phyloP scores from a whole-genome alignment of 129 eudicot genomes.

The Tanacetum coccineum region DNA sequence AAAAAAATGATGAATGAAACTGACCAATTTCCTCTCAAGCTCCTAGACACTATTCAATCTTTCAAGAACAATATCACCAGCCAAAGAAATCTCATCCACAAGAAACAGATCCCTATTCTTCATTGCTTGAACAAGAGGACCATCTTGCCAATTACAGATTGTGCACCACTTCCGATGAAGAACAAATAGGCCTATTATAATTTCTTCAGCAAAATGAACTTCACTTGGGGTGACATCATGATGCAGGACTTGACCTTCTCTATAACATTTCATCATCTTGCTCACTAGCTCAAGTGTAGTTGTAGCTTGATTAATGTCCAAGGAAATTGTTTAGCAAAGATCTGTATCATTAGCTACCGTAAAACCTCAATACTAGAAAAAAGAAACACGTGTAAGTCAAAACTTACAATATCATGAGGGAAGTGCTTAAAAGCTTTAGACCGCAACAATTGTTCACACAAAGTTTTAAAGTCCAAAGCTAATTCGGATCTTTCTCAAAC shows the following conservation, averaged over 20 bases:
- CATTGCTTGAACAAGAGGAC: conserved; percentile 96
- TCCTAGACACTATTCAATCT: conserved; percentile 93
- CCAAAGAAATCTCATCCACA: conserved; percentile 93
- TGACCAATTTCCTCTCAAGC: conserved; percentile 90
- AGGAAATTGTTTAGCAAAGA: conserved; percentile 44
- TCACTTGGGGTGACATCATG: conserved; percentile 51
- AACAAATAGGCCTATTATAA: conserved; percentile 29
- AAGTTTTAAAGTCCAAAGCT: conserved; percentile 46
- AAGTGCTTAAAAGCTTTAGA: conserved; percentile 49
- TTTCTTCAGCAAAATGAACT: conserved; percentile 36
- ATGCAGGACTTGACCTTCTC: conserved; percentile 36
- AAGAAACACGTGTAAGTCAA: not conserved
- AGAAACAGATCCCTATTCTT: conserved; percentile 81
- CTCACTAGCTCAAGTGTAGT: conserved; percentile 49
- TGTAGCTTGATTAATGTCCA: conserved; percentile 75
- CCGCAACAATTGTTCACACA: conserved; percentile 46
- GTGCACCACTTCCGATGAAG: conserved; percentile 75
- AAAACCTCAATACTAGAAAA: not conserved
- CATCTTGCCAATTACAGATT: conserved; percentile 93
- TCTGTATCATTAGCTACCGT: conserved; percentile 2
- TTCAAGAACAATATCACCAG: conserved; percentile 98
- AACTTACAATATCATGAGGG: conserved; percentile 55
- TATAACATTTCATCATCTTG: conserved; percentile 42
- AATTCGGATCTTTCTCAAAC: conserved; percentile 79
- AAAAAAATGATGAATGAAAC: conserved; percentile 16